These are phyloP conservation scores for Pyrenochaeta sp. DNA, from an alignment of 2,329 filamentous ascomycete genomes.

Conservation along the genomic window DNA sequence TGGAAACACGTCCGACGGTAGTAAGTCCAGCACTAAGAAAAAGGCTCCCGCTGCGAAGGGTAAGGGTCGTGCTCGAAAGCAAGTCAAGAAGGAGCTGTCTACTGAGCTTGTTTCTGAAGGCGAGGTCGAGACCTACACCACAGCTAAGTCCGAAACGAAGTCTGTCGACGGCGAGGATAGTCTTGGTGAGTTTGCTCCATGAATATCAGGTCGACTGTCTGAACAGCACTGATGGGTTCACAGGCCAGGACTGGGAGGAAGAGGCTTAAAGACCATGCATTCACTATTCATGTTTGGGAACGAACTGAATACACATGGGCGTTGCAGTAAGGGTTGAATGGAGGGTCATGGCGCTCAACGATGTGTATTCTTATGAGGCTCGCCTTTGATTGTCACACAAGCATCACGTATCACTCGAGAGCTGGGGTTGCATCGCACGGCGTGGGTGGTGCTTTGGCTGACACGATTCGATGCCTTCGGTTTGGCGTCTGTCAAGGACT, in stretches of 20 bases:
- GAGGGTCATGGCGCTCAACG: neutral
- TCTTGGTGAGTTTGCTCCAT: constrained; percentile 20
- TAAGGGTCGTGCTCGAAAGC: constrained; percentile 27
- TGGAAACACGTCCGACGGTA: constrained; percentile 1
- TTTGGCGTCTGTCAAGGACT: neutral
- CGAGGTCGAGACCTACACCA: constrained; percentile 3
- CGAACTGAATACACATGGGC: neutral
- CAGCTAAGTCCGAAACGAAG: constrained; percentile 8
- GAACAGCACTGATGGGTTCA: constrained; percentile 17
- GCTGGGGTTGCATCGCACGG: neutral
- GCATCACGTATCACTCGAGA: neutral
- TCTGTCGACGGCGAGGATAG: constrained; percentile 25
- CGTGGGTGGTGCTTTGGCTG: neutral
- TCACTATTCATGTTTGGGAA: neutral
- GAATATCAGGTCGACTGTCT: constrained; percentile 12
- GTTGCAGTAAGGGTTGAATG: neutral
- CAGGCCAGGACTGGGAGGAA: constrained; percentile 7
- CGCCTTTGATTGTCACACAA: neutral
- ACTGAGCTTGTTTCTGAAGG: constrained; percentile 10
- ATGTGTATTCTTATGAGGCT: neutral
- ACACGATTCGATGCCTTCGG: neutral
- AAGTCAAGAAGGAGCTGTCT: constrained; percentile 24
- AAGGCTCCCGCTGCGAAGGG: constrained; percentile 18
- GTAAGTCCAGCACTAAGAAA: constrained; percentile 18
- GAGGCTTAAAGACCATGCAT: neutral